Base-by-base conservation (phyloP, 1,284 basidiomycete genomes). In the Xanthoconium separans region DNA sequence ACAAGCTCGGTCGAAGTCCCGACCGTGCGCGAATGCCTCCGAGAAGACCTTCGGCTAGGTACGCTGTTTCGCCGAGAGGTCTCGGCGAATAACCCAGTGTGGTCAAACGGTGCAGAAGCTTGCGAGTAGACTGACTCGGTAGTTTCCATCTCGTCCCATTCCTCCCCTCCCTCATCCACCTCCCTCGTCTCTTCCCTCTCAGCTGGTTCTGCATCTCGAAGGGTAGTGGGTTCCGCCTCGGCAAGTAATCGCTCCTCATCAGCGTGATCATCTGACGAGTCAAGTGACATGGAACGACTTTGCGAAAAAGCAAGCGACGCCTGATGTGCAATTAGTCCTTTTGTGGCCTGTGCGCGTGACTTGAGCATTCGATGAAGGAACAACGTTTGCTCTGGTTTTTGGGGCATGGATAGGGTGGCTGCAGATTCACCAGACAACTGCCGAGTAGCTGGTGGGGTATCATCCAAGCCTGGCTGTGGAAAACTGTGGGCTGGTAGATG, bases 281-380 rank as follows among this genome's bases (percentile, higher is more conserved):
- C 50, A n/a, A 42, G 13, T 11, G 59, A 57, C 5, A 46, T 10
- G 22, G 56, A 56, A 4, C 36, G 51, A 39, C 50, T 51, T 15
- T 20, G 30, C 20, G 33, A 34, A 16, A 46, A 42, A 20, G 24
- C 43, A 2, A 48, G 27, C 4, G 54, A 65, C 3, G 44, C 22
- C 16, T 15, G 47, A 44, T 47, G 44, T 6, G 44, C 27, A 24
- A 22, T 22, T 2, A 39, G 47, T 2, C 20, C 50, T n/a, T 65
- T 56, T 10, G 68, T 65, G 6, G 54, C 62, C 6, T 10, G 57
- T 48, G 64, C 57, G 9, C 68, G 65, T 7, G 58, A 63, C 27
- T 61, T 56, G 18, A 71, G 54, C 33, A 57, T 55, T 15, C 68
- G 62, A 33, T 58, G 59, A 37, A 68, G 15, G 47, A 68, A 71